These are phyloP conservation scores for Monosporascus ibericus DNA, from an alignment of 2,329 filamentous ascomycete genomes.

Conservation along the genomic window DNA sequence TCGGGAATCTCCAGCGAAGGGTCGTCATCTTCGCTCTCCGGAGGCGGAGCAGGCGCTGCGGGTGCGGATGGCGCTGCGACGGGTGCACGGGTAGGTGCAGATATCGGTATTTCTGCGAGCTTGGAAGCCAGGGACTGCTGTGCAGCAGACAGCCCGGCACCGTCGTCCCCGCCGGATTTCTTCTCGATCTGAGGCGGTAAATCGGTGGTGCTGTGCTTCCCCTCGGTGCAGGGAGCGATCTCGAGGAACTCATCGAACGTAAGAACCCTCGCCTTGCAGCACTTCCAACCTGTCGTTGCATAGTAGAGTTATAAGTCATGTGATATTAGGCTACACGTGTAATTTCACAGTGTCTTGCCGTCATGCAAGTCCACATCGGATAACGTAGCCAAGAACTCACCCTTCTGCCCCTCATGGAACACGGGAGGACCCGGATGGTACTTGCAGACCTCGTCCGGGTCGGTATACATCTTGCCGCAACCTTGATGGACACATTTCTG, in stretches of 20 bases:
- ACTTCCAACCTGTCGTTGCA: conserved; percentile 76
- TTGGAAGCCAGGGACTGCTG: conserved; percentile 34
- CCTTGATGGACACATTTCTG: conserved; percentile 95
- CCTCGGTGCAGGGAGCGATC: conserved; percentile 87
- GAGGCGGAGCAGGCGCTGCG: conserved; percentile 52
- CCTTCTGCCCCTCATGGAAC: conserved; percentile 98
- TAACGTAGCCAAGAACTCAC: conserved; percentile 41
- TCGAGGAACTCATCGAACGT: conserved; percentile 97
- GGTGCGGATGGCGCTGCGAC: conserved; percentile 39
- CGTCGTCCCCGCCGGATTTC: conserved; percentile 41
- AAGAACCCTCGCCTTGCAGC: conserved; percentile 93
- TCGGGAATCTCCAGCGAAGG: conserved; percentile 65
- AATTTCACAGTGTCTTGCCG: no score
- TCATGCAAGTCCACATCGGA: no score
- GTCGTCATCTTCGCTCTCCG: conserved; percentile 86
- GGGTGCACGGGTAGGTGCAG: conserved; percentile 34
- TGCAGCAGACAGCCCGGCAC: conserved; percentile 25
- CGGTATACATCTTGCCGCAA: conserved; percentile 82
- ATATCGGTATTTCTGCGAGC: conserved; percentile 33
- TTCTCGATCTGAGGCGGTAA: conserved; percentile 56
- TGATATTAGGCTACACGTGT: conserved; percentile 5
- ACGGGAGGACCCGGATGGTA: conserved; percentile 92
- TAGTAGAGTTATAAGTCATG: neutral
- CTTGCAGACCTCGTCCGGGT: conserved; percentile 74
- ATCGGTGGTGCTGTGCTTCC: conserved; percentile 87